Evolutionary conservation across 805 yeast species (phyloP), one percentile per base, ranked within the genome.

Genomic region (Hanseniaspora nectarophila): DNA sequence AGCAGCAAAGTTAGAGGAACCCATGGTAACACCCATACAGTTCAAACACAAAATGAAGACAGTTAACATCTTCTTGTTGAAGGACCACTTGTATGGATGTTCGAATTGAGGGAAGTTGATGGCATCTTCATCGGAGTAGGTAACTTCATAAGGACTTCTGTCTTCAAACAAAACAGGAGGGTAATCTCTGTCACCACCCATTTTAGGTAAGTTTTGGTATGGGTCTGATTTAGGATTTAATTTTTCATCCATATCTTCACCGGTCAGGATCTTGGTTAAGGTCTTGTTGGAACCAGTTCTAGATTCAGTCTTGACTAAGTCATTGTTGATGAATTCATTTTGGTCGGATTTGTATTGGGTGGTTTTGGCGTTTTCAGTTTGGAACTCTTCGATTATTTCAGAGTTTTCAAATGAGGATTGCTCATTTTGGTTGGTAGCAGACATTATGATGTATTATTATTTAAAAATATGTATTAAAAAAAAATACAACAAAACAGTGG

Each of bases 1-100:
- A 28, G 82, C 72, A 1, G 95, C 77, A 61, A 81, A 85, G 62
- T 85, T 73, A n/a, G 95, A 83, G 2, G 95, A 85, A 43, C 94
- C 92, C 75, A 83, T 79, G 2, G 89, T 73, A 35, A 80, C 72
- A 28, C 70, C 60, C 42, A 76, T 64, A 29, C 85, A 77, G 54
- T 72, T 62, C 28, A 67, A 61, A n/a, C 80, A 80, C 42, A 80
- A 65, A 9, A 70, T 58, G 0, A 62, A 38, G 61, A 80, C 72
- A n/a, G 71, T 65, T 9, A 63, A 43, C 1, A 71, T n/a, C 60
- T 80, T 82, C 54, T 67, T 71, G 39, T 51, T 59, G 37, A 69
- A 13, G 0, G 82, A 63, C 90, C 89, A 86, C 62, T 88, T 87
- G 61, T 80, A 81, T 0, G 96, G 95, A 63, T 81, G 86, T 21